phyloP scores from a whole-genome alignment of 2,329 filamentous ascomycete genomes.

The Ustilaginoidea virens region DNA sequence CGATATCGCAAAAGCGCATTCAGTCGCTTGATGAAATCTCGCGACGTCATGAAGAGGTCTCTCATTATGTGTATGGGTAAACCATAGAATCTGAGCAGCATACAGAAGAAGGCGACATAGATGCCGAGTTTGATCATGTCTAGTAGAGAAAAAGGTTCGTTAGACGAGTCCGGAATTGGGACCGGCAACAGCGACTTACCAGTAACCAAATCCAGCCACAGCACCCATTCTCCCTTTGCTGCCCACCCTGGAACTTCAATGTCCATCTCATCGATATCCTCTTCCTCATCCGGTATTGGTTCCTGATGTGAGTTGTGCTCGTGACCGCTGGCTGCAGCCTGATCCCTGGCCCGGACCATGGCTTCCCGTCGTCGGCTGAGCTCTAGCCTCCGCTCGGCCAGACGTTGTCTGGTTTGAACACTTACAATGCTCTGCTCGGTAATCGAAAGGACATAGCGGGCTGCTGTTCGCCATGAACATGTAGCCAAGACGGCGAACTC shows the following conservation, averaged over 20 bases:
- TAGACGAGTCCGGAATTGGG: too few species aligned
- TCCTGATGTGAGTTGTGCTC: conserved; percentile 36
- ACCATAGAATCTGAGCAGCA: conserved; percentile 86
- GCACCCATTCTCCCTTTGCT: conserved; percentile 81
- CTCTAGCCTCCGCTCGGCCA: conserved; percentile 53
- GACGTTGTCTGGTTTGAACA: conserved; percentile 54
- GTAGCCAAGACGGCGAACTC: conserved; percentile 84
- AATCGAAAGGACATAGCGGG: conserved; percentile 65
- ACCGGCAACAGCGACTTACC: too few species aligned
- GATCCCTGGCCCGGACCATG: conserved; percentile 33
- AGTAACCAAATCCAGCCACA: conserved; percentile 72
- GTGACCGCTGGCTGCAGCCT: conserved; percentile 35
- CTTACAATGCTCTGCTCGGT: conserved; percentile 62
- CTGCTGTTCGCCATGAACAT: conserved; percentile 62
- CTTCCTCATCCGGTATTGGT: conserved; percentile 45
- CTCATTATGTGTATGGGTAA: conserved; percentile 93
- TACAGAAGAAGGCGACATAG: conserved; percentile 83
- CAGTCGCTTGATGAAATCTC: conserved; percentile 84
- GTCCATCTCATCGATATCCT: conserved; percentile 82
- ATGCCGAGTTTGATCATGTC: conserved; percentile 86
- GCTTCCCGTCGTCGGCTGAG: conserved; percentile 43
- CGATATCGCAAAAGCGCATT: conserved; percentile 79
- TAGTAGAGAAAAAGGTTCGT: conserved; percentile 18
- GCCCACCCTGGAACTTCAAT: conserved; percentile 95
- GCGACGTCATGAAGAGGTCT: conserved; percentile 84